Evolutionary conservation across 108 stramenopile species (phyloP), one percentile per base, ranked within the genome.

Genomic region (Epithemia pelagica): DNA sequence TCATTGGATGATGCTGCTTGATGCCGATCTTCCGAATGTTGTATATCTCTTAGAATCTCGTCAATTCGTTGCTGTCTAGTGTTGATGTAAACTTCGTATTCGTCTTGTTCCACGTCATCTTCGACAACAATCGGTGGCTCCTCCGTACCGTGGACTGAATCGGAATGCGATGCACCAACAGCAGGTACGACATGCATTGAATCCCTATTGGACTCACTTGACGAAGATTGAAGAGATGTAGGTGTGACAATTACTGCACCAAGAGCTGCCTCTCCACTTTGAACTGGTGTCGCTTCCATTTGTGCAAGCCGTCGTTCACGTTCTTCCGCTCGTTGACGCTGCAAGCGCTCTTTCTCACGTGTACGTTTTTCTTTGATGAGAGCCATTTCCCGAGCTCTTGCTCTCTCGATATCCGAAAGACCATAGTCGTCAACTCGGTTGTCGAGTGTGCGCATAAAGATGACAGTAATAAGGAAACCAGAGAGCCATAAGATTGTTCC

Each of bases 401-500:
- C 37, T 46, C 37, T 46, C 37, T 46, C 37, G 15, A 46, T 5
- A 5, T 46, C 37, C 10, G 37, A 46, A 10, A 46, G 15, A 46
- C 37, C 37, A 46, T 10, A 46, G 37, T 46, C 37, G 15, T 46
- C 37, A 10, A 46, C 37, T 10, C 37, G 37, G 37, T 15, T 46
- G 37, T 46, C 37, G 37, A 46, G 37, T n/a, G 26, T 46, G 5
- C 37, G 37, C 37, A 46, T 46, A 46, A 66, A 66, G 28, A 54
- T 26, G 10, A 54, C 54, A 20, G 28, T 53, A 5, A 66, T 52
- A 1, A 66, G 20, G n/a, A 54, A 3, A 2, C 46, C 30, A 28
- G 30, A 26, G 21, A 66, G 25, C 65, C 65, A 66, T 15, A 66
- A 32, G 7, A 66, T 26, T 1, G 28, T 1, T 28, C 26, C 65